Conservation (phyloP, 129 eudicot genomes). For the Artemisia argyi region DNA sequence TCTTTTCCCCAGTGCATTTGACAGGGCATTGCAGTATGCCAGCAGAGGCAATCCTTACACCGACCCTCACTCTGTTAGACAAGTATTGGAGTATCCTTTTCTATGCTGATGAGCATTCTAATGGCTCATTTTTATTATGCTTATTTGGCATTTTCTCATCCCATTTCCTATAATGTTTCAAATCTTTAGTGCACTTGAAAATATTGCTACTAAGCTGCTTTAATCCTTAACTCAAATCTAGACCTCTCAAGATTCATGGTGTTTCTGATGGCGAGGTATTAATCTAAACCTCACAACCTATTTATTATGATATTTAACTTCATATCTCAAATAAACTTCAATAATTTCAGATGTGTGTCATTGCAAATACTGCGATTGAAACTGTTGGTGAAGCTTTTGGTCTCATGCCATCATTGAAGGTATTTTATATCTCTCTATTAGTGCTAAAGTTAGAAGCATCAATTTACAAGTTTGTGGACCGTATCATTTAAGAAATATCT, state of each 20-base stretch:
- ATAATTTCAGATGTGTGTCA: slow-evolving; percentile 61
- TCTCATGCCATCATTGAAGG: slow-evolving; percentile 80
- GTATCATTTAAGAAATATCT: too few species aligned
- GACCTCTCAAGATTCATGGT: slow-evolving; percentile 67
- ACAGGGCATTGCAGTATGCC: slow-evolving; percentile 81
- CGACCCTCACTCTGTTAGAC: slow-evolving; percentile 54
- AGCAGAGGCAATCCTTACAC: slow-evolving; percentile 49
- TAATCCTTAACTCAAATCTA: slow-evolving; percentile 56
- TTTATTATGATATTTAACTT: neutral
- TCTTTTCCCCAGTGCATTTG: slow-evolving; percentile 57
- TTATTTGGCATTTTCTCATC: neutral
- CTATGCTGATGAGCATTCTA: neutral
- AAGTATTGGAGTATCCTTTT: slow-evolving; percentile 81
- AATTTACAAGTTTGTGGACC: too few species aligned
- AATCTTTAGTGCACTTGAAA: slow-evolving; percentile 4
- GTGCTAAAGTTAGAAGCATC: neutral
- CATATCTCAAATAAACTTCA: neutral
- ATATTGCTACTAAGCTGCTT: neutral
- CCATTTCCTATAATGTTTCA: neutral
- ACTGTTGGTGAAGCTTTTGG: slow-evolving; percentile 70
- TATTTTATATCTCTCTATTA: slow-evolving; percentile 9
- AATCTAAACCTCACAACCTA: slow-evolving; percentile 18
- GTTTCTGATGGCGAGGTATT: slow-evolving; percentile 76
- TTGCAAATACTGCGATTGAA: slow-evolving; percentile 73
- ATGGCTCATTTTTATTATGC: neutral